Evolutionary conservation across 495 filamentous ascomycete species (phyloP).

Genomic region (Neurospora africana): DNA sequence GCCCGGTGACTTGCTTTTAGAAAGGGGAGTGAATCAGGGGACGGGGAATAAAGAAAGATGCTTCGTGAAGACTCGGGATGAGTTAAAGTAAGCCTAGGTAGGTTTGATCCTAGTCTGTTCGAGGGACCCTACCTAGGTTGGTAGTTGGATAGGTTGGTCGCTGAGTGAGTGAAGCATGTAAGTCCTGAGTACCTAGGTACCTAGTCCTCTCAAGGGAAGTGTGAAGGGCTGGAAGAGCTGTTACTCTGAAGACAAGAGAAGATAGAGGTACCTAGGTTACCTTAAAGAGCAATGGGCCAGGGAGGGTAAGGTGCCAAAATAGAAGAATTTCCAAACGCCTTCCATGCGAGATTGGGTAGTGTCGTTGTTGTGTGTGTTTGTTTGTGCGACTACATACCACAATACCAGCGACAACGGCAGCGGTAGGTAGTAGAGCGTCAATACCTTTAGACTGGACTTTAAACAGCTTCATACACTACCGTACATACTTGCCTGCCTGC

Average conservation of each 20-base stretch:
- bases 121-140: too few species aligned
- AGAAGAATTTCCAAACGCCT: not conserved
- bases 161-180: too few species aligned
- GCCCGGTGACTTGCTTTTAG: too few species aligned
- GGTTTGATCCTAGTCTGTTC: too few species aligned
- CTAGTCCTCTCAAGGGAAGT: too few species aligned
- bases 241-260: not conserved
- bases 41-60: too few species aligned
- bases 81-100: too few species aligned
- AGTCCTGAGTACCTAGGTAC: too few species aligned
- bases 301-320: not conserved
- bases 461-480: not conserved
- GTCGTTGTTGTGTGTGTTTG: not conserved
- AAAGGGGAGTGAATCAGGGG: too few species aligned
- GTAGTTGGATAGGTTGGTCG: too few species aligned
- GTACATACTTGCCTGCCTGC: not conserved
- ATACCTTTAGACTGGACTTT: not conserved
- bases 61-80: too few species aligned
- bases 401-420: not conserved
- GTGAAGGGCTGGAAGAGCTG: not conserved
- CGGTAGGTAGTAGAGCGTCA: not conserved
- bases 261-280: too few species aligned
- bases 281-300: not conserved
- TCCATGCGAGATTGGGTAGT: not conserved
- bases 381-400: not conserved